These are phyloP conservation scores for Flaveria trinervia DNA, from an alignment of 129 eudicot species.

Conservation along the genomic window DNA sequence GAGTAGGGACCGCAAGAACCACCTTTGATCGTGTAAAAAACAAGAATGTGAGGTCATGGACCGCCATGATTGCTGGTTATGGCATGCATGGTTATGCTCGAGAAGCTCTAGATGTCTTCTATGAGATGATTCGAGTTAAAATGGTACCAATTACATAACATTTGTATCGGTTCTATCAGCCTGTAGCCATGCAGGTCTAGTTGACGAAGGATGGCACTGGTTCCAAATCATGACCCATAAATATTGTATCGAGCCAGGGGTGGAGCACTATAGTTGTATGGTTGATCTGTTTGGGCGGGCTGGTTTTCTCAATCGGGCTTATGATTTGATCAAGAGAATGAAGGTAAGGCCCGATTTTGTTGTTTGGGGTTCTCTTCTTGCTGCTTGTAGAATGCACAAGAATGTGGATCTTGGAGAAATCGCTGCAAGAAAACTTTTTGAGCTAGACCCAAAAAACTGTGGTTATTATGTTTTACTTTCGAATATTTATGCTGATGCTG, in stretches of 20 bases:
- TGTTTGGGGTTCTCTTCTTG: conserved; percentile 61
- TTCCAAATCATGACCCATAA: conserved; percentile 46
- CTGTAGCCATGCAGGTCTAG: conserved; percentile 63
- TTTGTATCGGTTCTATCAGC: conserved; percentile 57
- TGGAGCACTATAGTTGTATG: conserved; percentile 68
- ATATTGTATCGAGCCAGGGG: conserved; percentile 43
- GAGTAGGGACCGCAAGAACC: conserved; percentile 43
- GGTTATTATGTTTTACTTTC: conserved; percentile 69
- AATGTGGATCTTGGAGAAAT: conserved; percentile 60
- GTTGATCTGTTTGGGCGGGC: conserved; percentile 61
- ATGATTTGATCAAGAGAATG: conserved; percentile 51
- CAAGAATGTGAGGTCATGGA: conserved; percentile 56
- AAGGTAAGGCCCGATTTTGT: conserved; percentile 53
- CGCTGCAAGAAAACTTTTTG: conserved; percentile 51
- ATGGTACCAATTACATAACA: conserved; percentile 53
- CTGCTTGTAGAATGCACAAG: conserved; percentile 56
- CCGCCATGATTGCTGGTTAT: conserved; percentile 56
- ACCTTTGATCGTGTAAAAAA: conserved; percentile 44
- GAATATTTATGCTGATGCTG: conserved; percentile 67
- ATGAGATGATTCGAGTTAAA: conserved; percentile 43
- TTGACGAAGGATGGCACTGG: conserved; percentile 57
- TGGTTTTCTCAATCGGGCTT: conserved; percentile 43
- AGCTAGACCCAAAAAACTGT: conserved; percentile 52
- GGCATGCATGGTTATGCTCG: conserved; percentile 60
- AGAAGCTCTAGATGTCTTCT: conserved; percentile 52